Evolutionary conservation across 1,139 yeast species (phyloP).

Genomic region (Diutina mesorugosa): DNA sequence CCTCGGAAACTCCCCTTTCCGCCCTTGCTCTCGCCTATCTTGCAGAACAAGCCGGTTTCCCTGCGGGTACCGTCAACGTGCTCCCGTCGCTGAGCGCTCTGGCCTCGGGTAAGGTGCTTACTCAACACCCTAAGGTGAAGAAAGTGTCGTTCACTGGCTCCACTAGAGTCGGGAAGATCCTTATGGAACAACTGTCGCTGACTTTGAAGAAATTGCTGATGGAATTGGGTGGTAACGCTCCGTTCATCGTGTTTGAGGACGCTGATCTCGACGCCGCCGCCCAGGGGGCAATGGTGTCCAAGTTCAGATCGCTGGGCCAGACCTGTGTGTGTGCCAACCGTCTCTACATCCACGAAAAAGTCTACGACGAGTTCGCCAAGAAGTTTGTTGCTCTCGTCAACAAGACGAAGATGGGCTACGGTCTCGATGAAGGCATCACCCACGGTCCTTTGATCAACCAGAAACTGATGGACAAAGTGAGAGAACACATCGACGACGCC

Average conservation of each 20-base stretch:
- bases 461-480: slow-evolving; percentile 56
- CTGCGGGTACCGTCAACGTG: slow-evolving; percentile 68
- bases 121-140: slow-evolving; percentile 25
- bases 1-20: slow-evolving; percentile 76
- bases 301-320: slow-evolving; percentile 34
- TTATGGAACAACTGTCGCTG: slow-evolving; percentile 61
- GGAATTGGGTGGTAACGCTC: slow-evolving; percentile 92
- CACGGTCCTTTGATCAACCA: slow-evolving; percentile 78
- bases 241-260: slow-evolving; percentile 77
- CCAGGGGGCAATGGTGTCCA: slow-evolving; percentile 8
- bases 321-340: slow-evolving; percentile 80
- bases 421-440: slow-evolving; percentile 49
- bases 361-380: slow-evolving; percentile 47
- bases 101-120: slow-evolving; percentile 45
- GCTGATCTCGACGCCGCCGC: slow-evolving; percentile 72
- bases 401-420: slow-evolving; percentile 57
- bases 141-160: slow-evolving; percentile 90
- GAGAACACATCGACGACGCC: slow-evolving; percentile 65
- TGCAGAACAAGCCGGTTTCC: slow-evolving; percentile 71
- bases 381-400: slow-evolving; percentile 17
- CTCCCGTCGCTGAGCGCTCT: slow-evolving; percentile 43
- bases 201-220: slow-evolving; percentile 70
- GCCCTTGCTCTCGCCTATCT: slow-evolving; percentile 73
- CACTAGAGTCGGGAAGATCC: slow-evolving; percentile 49
- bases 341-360: slow-evolving; percentile 47